phyloP scores from a whole-genome alignment of 768 basidiomycete species.

The Macrolepiota fuliginosa region DNA sequence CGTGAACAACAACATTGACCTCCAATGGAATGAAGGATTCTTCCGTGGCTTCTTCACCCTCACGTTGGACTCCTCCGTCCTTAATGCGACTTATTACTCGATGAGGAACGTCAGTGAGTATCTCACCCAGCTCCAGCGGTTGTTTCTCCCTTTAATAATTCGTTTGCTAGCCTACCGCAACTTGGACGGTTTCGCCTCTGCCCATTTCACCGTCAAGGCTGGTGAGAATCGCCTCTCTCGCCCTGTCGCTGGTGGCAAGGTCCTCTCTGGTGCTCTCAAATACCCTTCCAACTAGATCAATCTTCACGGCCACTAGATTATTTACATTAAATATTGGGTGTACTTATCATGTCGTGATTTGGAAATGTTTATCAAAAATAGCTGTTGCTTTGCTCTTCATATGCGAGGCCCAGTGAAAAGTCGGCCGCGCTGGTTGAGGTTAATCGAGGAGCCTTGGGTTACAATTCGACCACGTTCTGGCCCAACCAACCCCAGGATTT shows the following conservation, averaged over 20 bases:
- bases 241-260: conserved; percentile 2
- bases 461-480: too few relatives aligned
- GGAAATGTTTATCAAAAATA: too few relatives aligned
- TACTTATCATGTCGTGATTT: too few relatives aligned
- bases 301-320: not conserved
- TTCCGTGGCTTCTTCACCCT: not conserved
- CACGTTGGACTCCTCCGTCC: not conserved
- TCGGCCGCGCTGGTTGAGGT: too few relatives aligned
- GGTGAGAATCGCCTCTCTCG: not conserved
- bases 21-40: not conserved
- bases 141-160: not conserved
- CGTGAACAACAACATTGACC: not conserved
- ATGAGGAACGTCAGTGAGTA: not conserved
- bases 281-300: not conserved
- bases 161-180: not conserved
- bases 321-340: not conserved
- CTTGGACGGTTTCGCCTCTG: not conserved
- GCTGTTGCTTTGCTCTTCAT: too few relatives aligned
- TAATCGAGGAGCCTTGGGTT: too few relatives aligned
- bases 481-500: too few relatives aligned
- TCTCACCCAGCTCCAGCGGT: not conserved
- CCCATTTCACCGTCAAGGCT: not conserved
- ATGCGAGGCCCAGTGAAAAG: too few relatives aligned
- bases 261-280: not conserved
- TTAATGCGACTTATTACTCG: not conserved